A percentile compares a stretch with the other conserved stretches of the same genome.
Evolutionary conservation across 208 protist genomes (phyloP).

Genomic region (Acanthamoeba sp.): DNA sequence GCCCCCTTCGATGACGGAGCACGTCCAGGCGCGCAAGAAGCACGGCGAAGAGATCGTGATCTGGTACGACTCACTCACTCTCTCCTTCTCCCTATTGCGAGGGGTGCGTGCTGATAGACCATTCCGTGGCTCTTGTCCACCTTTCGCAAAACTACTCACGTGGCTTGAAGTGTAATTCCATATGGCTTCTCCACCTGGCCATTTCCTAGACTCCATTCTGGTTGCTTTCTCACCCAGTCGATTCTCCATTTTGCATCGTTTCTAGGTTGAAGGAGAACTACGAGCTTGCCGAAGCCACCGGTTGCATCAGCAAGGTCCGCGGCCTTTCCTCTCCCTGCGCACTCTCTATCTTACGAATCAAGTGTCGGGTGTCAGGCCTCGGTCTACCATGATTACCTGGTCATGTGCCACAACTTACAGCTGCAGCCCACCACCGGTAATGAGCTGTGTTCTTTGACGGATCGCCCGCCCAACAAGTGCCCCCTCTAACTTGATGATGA

Average conservation of each 20-base stretch:
- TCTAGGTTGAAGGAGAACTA: constrained; percentile 42
- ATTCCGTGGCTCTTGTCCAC: no score
- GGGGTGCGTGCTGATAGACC: not conserved
- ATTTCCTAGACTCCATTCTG: no score
- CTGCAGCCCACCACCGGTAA: constrained; percentile 40
- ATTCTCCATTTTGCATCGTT: no score
- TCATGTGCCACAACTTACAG: not conserved
- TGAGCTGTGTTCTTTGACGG: no score
- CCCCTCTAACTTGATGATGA: not conserved
- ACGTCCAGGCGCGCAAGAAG: constrained; percentile 24
- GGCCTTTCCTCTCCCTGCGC: not conserved
- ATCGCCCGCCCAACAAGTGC: no score
- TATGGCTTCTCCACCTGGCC: no score
- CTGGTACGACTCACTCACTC: not conserved
- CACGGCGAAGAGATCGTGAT: constrained; percentile 48
- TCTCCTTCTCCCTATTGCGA: not conserved
- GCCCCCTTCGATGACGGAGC: not conserved
- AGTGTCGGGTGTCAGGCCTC: not conserved
- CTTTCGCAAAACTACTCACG: no score
- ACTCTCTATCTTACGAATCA: not conserved
- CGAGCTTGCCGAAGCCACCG: not conserved
- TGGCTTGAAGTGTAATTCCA: no score
- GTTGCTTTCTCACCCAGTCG: no score
- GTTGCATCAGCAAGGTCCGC: constrained; percentile 12
- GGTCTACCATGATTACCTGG: constrained; percentile 17